phyloP scores from a whole-genome alignment of 352 stramenopile species.

The Phytophthora parvispora region DNA sequence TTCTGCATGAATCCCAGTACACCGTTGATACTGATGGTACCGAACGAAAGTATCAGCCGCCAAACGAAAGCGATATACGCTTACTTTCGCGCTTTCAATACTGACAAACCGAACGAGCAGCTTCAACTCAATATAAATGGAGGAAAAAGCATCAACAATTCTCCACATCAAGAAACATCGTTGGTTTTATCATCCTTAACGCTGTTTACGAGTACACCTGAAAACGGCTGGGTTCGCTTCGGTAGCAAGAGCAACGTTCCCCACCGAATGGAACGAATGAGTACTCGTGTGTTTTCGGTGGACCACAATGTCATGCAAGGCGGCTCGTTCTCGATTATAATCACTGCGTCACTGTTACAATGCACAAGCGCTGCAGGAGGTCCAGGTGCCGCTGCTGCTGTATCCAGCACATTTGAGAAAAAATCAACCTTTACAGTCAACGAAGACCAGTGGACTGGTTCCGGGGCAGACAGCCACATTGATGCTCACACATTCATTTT shows the following conservation, averaged over 20 bases:
- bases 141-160: neutral
- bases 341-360: slow-evolving; percentile 56
- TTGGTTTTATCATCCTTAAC: slow-evolving; percentile 35
- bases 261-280: slow-evolving; percentile 53
- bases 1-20: slow-evolving; percentile 40
- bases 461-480: neutral
- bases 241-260: slow-evolving; percentile 35
- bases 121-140: no score
- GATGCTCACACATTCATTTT: slow-evolving; percentile 60
- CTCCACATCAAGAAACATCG: neutral
- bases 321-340: slow-evolving; percentile 41
- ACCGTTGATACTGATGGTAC: slow-evolving; percentile 52
- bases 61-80: slow-evolving; percentile 51
- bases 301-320: slow-evolving; percentile 25
- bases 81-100: slow-evolving; percentile 39
- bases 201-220: slow-evolving; percentile 53
- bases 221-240: slow-evolving; percentile 33
- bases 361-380: slow-evolving; percentile 46
- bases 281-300: slow-evolving; percentile 46
- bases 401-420: slow-evolving; percentile 23
- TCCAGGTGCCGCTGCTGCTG: slow-evolving; percentile 34
- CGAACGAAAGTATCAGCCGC: slow-evolving; percentile 46
- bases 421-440: slow-evolving; percentile 26
- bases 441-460: slow-evolving; percentile 9
- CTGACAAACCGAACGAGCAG: slow-evolving; percentile 20